Evolutionary conservation across 106 monocot species (phyloP).

Genomic region (Platanthera zijinensis): DNA sequence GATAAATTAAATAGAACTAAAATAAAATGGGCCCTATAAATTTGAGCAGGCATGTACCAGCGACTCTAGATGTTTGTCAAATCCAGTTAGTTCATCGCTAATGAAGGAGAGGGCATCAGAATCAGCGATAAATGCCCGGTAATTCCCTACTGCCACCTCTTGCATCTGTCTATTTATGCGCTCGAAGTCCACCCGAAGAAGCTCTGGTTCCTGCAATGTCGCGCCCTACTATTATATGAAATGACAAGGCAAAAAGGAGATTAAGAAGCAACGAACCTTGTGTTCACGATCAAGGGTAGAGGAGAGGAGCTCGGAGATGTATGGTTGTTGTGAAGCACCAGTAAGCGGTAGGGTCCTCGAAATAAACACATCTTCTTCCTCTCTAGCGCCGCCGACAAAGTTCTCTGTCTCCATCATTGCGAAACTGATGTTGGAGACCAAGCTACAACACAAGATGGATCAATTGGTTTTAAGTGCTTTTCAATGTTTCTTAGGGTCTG

Average conservation of each 20-base stretch:
- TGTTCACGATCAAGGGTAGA: constrained; percentile 95
- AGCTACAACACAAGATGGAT: no score
- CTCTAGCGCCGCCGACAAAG: constrained; percentile 9
- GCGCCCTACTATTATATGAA: background rate
- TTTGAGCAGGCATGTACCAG: constrained; percentile 34
- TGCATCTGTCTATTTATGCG: constrained; percentile 94
- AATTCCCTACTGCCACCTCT: constrained; percentile 94
- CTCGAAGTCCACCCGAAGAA: constrained; percentile 89
- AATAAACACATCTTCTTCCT: constrained; percentile 18
- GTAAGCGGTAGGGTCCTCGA: constrained; percentile 55
- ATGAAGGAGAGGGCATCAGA: constrained; percentile 71
- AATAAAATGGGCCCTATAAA: background rate
- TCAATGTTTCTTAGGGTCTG: no score
- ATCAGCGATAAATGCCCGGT: constrained; percentile 79
- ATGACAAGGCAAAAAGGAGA: background rate
- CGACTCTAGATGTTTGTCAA: constrained; percentile 70
- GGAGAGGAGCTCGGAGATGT: constrained; percentile 97
- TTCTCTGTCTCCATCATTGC: constrained; percentile 21
- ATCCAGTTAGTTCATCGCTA: constrained; percentile 47
- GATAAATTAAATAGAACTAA: background rate
- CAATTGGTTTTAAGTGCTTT: no score
- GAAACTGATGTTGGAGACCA: background rate
- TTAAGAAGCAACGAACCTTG: constrained; percentile 38
- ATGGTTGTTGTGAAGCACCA: constrained; percentile 57
- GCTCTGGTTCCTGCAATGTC: constrained; percentile 75